Evolutionary conservation across 345 rosid species (phyloP).

Genomic region (Populus ilicifolia): DNA sequence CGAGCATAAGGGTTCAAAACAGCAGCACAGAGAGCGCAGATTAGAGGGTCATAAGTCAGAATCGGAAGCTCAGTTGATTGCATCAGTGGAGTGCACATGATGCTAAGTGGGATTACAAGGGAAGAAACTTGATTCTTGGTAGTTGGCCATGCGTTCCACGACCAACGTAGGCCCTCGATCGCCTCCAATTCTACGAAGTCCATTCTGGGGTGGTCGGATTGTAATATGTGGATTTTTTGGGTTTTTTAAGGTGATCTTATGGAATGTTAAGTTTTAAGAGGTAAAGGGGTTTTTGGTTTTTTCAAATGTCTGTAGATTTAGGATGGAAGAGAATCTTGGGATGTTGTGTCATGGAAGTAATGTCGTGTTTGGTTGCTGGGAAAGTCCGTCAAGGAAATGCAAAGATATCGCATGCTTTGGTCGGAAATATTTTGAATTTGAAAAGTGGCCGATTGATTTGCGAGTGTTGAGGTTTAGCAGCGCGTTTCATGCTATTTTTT

Average conservation of each 20-base stretch:
- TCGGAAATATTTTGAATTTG: background rate
- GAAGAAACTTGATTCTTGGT: slow-evolving; percentile 55
- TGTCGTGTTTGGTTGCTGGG: slow-evolving; percentile 1
- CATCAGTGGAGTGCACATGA: slow-evolving; percentile 82
- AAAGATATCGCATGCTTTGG: background rate
- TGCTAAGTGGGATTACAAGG: slow-evolving; percentile 64
- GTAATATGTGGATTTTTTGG: background rate
- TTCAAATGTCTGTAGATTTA: background rate
- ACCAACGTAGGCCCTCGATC: slow-evolving; percentile 90
- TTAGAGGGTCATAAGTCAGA: slow-evolving; percentile 77
- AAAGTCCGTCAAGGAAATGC: background rate
- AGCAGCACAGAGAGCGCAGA: slow-evolving; percentile 65
- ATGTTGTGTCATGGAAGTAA: background rate
- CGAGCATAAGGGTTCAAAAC: slow-evolving; percentile 87
- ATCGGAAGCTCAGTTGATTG: slow-evolving; percentile 78
- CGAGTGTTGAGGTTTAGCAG: background rate
- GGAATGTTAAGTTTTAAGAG: background rate
- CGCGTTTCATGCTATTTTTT: too few species aligned
- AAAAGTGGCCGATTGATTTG: background rate
- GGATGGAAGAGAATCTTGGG: background rate
- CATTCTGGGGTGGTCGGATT: slow-evolving; percentile 32
- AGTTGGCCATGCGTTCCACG: slow-evolving; percentile 97
- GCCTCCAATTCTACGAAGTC: slow-evolving; percentile 85
- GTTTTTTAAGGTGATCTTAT: background rate
- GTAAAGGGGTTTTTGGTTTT: background rate